Percentiles rank a stretch among this genome's conserved stretches.
Evolutionary conservation across 225 moss, liverwort and hornwort species (phyloP).

Genomic region (Straminergon stramineum): DNA sequence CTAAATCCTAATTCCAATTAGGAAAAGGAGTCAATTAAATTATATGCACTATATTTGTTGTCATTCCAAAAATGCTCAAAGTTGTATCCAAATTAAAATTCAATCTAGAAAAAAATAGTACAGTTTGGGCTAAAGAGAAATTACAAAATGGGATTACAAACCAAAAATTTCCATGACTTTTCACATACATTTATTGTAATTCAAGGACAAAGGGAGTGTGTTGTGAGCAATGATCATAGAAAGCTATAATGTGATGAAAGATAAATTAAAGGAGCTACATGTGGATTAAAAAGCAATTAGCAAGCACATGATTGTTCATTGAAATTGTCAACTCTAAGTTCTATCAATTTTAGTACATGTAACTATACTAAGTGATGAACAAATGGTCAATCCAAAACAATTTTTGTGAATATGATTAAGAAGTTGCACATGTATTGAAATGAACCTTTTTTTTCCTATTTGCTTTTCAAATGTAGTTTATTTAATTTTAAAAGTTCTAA

Average conservation of each 20-base stretch:
- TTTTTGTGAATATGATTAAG: not conserved
- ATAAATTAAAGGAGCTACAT: not conserved
- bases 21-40: no score
- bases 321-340: not conserved
- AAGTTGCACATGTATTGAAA: not conserved
- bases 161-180: not conserved
- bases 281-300: not conserved
- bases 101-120: no score
- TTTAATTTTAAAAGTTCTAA: not conserved
- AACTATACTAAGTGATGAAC: not conserved
- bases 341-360: not conserved
- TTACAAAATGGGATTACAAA: not conserved
- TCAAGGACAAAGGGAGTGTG: not conserved
- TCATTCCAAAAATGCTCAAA: no score
- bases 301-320: not conserved
- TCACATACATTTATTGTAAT: not conserved
- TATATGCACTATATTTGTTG: no score
- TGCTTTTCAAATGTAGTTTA: not conserved
- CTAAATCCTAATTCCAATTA: no score
- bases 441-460: not conserved
- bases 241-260: not conserved
- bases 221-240: not conserved
- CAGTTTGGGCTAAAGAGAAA: no score
- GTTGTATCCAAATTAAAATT: no score
- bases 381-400: accelerated